Evolutionary conservation across 768 basidiomycete species (phyloP).

Genomic region (Russula griseocarnosa): DNA sequence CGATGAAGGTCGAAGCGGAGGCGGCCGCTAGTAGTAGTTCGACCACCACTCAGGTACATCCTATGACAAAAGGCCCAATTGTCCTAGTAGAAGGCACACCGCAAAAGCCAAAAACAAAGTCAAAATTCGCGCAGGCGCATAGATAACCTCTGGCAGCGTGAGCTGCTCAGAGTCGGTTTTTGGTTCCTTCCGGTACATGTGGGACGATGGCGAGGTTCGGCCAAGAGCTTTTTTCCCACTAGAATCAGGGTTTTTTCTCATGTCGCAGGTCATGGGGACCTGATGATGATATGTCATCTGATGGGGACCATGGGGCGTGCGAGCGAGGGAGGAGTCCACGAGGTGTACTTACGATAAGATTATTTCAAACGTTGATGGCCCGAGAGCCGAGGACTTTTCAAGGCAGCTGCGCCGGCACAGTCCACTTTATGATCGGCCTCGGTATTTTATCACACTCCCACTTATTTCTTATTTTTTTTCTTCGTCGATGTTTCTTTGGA

Average conservation of each 20-base stretch:
- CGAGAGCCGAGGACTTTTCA: slow-evolving; percentile 10
- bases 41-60: slow-evolving; percentile 27
- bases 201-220: not conserved
- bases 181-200: too few relatives aligned
- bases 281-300: too few relatives aligned
- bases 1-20: slow-evolving; percentile 29
- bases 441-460: not conserved
- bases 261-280: not conserved
- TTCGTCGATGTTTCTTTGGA: not conserved
- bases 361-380: not conserved
- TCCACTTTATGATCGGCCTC: slow-evolving; percentile 8
- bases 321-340: not conserved
- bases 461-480: not conserved
- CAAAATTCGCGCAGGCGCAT: not conserved
- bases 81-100: slow-evolving; percentile 33
- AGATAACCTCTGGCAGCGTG: not conserved
- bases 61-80: slow-evolving; percentile 26
- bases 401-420: not conserved
- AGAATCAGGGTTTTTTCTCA: not conserved
- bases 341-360: not conserved
- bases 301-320: not conserved
- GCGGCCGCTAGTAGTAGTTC: not conserved
- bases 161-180: not conserved
- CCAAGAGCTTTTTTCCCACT: not conserved
- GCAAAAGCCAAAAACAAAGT: slow-evolving; percentile 25